Evolutionary conservation across 768 basidiomycete species (phyloP).

Genomic region (Boletellus ananas): DNA sequence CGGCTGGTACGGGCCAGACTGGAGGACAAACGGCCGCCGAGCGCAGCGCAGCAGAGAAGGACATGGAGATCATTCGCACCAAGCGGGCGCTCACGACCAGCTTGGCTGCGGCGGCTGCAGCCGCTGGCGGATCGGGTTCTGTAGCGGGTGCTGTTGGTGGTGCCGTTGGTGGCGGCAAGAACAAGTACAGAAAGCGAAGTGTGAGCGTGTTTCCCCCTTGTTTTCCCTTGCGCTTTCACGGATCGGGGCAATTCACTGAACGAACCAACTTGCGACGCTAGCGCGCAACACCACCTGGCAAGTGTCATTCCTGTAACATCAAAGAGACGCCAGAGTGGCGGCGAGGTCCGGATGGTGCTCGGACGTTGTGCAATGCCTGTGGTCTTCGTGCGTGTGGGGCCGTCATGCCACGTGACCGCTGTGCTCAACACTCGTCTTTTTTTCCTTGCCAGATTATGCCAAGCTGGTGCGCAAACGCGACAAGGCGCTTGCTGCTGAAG

Average conservation of each 20-base stretch:
- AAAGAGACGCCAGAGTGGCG: constrained; percentile 88
- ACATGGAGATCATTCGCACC: constrained; percentile 81
- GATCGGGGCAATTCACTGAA: constrained; percentile 14
- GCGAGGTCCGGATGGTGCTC: constrained; percentile 77
- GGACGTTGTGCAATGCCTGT: constrained; percentile 83
- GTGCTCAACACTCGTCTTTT: background rate
- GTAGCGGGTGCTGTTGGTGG: constrained; percentile 29
- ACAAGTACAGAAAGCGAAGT: constrained; percentile 81
- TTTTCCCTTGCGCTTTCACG: background rate
- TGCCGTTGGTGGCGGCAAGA: constrained; percentile 42
- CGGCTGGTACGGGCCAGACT: constrained; percentile 9
- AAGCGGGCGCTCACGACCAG: constrained; percentile 72
- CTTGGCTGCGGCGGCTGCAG: constrained; percentile 46
- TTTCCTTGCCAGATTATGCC: constrained; percentile 58
- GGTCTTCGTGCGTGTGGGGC: constrained; percentile 55
- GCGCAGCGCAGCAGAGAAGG: constrained; percentile 70
- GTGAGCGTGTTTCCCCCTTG: constrained; percentile 44
- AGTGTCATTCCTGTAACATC: constrained; percentile 86
- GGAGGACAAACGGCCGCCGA: constrained; percentile 33
- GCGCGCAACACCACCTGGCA: constrained; percentile 83
- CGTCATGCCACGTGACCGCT: background rate
- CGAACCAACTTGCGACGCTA: constrained; percentile 34
- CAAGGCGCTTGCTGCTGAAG: constrained; percentile 53
- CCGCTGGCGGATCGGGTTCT: constrained; percentile 32
- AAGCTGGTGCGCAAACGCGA: constrained; percentile 79